Evolutionary conservation across 306 rosid species (phyloP).

Genomic region (Purshia tridentata): DNA sequence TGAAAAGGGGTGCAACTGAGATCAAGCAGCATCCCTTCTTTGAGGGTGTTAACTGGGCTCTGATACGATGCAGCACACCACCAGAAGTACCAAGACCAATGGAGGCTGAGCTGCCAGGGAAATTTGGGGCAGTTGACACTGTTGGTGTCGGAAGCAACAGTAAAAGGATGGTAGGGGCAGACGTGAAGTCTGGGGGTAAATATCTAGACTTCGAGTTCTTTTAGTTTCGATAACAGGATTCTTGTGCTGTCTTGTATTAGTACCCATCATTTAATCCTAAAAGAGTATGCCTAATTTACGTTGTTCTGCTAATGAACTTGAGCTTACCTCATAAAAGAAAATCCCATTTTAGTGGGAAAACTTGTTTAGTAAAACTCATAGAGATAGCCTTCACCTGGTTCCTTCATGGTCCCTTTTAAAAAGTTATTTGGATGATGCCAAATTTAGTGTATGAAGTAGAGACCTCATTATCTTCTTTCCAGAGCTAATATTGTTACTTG

Average conservation of each 20-base stretch:
- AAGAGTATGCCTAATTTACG: constrained; percentile 33
- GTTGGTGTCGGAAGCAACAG: constrained; percentile 60
- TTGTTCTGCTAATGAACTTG: constrained; percentile 35
- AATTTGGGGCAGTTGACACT: constrained; percentile 55
- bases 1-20: constrained; percentile 91
- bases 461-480: neutral
- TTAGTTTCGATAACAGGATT: constrained; percentile 46
- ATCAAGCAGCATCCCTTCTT: constrained; percentile 94
- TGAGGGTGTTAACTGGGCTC: constrained; percentile 93
- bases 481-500: neutral
- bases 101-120: constrained; percentile 58
- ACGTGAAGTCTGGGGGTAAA: constrained; percentile 74
- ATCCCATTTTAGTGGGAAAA: constrained; percentile 36
- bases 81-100: constrained; percentile 88
- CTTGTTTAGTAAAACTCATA: constrained; percentile 10
- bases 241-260: constrained; percentile 36
- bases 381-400: neutral
- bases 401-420: neutral
- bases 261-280: constrained; percentile 34
- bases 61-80: constrained; percentile 87
- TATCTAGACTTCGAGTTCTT: constrained; percentile 97
- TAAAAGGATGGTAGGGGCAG: constrained; percentile 71
- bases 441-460: constrained; percentile 2
- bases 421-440: neutral
- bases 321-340: constrained; percentile 26